These are phyloP conservation scores for Aspergillus fijiensis DNA, from an alignment of 2,329 filamentous ascomycete species.

Conservation along the genomic window DNA sequence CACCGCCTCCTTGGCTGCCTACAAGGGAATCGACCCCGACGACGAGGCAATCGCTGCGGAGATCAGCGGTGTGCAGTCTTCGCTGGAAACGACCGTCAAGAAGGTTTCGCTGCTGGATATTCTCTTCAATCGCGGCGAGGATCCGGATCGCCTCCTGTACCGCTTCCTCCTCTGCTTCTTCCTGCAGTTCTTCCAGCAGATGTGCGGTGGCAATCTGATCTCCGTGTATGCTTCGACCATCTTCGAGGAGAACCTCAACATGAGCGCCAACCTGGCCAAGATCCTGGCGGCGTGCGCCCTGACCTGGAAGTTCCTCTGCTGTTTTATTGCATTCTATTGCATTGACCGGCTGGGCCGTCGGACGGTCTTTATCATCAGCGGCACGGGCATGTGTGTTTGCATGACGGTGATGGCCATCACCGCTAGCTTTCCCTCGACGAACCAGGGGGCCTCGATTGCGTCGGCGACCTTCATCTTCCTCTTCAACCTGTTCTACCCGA, in stretches of 20 bases:
- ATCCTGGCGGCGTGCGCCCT: conserved; percentile 51
- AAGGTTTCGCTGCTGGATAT: conserved; percentile 20
- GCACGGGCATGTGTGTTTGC: conserved; percentile 54
- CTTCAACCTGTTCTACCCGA: conserved; percentile 65
- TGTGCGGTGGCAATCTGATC: conserved; percentile 22
- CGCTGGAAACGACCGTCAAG: conserved; percentile 18
- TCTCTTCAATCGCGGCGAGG: conserved; percentile 12
- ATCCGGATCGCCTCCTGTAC: conserved; percentile 23
- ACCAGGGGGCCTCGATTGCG: conserved; percentile 15
- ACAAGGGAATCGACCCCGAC: conserved; percentile 14
- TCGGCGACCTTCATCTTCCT: conserved; percentile 51
- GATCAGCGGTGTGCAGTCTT: conserved; percentile 20
- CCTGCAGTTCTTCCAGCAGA: conserved; percentile 23
- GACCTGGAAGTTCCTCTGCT: conserved; percentile 58
- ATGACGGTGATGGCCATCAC: conserved; percentile 54
- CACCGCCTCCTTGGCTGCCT: conserved; percentile 13
- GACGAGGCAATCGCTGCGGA: conserved; percentile 17
- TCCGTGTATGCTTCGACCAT: conserved; percentile 19
- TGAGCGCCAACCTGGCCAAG: conserved; percentile 19
- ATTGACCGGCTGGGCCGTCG: conserved; percentile 54
- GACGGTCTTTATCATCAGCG: conserved; percentile 54
- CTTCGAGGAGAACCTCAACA: conserved; percentile 18
- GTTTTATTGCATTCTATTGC: conserved; percentile 51
- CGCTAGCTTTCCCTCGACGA: conserved; percentile 30
- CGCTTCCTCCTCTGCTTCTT: conserved; percentile 20